Evolutionary conservation across 805 yeast species (phyloP), one percentile per base, ranked within the genome.

Genomic region (Wickerhamiella sorbophila): DNA sequence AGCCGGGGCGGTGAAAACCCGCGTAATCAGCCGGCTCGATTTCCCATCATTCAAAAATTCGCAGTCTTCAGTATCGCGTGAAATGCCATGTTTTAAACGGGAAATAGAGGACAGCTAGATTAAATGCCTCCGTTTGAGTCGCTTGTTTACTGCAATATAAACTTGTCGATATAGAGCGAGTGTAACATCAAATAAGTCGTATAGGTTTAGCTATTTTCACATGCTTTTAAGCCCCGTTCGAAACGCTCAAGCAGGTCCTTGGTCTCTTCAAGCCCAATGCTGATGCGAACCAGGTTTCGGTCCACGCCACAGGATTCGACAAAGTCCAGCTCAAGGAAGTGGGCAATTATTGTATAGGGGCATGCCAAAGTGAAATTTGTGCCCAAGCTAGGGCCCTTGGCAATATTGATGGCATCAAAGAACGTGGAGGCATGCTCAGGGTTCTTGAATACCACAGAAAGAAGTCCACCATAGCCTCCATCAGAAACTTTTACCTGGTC

Each of bases 311-410:
- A 86, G 52, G 74, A 65, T 39, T 71, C 82, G 18, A 82, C 78
- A 53, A 77, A 85, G 45, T 83, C 88, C 43, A 85, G 62, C 59
- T 86, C 95, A 42, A 67, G 70, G 59, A 75, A 84, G 58, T 86
- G 95, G 2, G 94, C 94, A 45, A 87, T 66, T 37, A 87, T 72
- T 5, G 94, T 71, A 60, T 87, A 87, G 6, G 96, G 95, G 57
- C 94, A 86, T 4, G 86, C 86, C 51, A 86, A 65, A 0, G 94
- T 79, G 63, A 84, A 83, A 61, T 82, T 86, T 0, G 95, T 84
- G 10, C 95, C 95, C 50, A 86, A 68, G 14, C 91, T 79, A 3
- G 95, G 95, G 2, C 95, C 95, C 62, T 87, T 87, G 46, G 84
- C 80, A 47, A 81, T 61, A 38, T 69, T 64, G 31, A 76, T 70